A percentile compares a stretch with the other conserved stretches of the same genome.
Conservation (phyloP, 345 rosid genomes). For the Xanthoceras sorbifolium region DNA sequence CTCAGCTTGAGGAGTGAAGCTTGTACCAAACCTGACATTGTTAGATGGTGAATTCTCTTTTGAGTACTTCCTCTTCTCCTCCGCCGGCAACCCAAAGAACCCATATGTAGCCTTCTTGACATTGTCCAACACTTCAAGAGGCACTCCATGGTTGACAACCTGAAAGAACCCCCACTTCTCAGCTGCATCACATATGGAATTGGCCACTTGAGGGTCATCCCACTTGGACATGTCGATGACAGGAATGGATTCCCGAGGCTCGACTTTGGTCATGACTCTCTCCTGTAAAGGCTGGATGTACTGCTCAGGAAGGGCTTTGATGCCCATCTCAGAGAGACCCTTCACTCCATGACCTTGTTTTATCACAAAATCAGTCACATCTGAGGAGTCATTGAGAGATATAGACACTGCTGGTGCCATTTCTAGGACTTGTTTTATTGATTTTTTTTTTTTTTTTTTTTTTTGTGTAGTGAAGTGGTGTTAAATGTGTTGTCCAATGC, state of each 20-base stretch:
- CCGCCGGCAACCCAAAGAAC: conserved; percentile 44
- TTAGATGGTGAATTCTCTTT: conserved; percentile 35
- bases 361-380: conserved; percentile 42
- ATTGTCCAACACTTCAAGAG: conserved; percentile 37
- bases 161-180: conserved; percentile 59
- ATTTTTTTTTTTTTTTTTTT: too few relatives aligned
- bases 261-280: conserved; percentile 32
- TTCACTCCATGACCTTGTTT: conserved; percentile 48
- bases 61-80: conserved; percentile 39
- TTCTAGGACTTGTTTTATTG: neutral
- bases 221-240: conserved; percentile 47
- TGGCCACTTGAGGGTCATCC: conserved; percentile 34
- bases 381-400: conserved; percentile 25
- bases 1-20: conserved; percentile 47
- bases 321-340: conserved; percentile 51
- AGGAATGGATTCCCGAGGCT: conserved; percentile 39
- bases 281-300: conserved; percentile 47
- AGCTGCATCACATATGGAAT: conserved; percentile 50
- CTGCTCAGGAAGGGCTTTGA: conserved; percentile 42
- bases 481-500: too few relatives aligned
- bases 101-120: conserved; percentile 42
- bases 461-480: too few relatives aligned
- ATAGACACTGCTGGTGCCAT: conserved; percentile 40
- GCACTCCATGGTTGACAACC: conserved; percentile 48
- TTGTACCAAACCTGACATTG: conserved; percentile 38